Conservation (phyloP, 805 yeast genomes). For the Yamadazyma kitorensis region DNA sequence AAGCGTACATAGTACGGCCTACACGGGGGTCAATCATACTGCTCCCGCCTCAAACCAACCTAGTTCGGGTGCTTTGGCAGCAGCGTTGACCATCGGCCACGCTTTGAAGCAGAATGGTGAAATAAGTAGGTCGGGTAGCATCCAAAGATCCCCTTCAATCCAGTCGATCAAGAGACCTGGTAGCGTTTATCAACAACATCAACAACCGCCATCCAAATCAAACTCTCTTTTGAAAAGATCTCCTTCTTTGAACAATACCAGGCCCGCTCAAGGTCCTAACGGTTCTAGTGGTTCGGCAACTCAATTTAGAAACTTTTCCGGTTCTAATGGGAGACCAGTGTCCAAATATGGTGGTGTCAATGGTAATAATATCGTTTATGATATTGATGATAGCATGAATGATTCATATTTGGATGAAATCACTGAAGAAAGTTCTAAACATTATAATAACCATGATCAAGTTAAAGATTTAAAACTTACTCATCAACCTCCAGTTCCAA, state of each 20-base stretch:
- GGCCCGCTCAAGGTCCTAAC: no score
- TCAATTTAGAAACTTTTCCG: not conserved
- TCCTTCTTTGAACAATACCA: constrained; percentile 7
- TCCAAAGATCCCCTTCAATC: constrained; percentile 1
- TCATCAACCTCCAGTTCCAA: constrained; percentile 16
- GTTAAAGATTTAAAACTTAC: constrained; percentile 34
- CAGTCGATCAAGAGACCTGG: constrained; percentile 1
- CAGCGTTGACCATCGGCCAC: constrained; percentile 43
- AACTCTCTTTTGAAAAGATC: constrained; percentile 13
- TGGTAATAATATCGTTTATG: constrained; percentile 10
- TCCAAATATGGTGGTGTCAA: constrained; percentile 1
- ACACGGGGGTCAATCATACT: constrained; percentile 41
- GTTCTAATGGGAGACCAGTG: not conserved
- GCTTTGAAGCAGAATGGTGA: constrained; percentile 11
- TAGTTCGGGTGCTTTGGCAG: constrained; percentile 39
- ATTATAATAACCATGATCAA: constrained; percentile 30
- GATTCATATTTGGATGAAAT: constrained; percentile 32
- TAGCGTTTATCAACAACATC: no score
- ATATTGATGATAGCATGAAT: constrained; percentile 30
- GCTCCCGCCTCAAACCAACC: constrained; percentile 35
- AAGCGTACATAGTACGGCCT: constrained; percentile 30
- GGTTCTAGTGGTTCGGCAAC: constrained; percentile 1
- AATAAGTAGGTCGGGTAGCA: not conserved
- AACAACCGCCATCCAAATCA: constrained; percentile 4
- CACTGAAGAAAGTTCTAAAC: constrained; percentile 22